Conservation (phyloP, 495 filamentous ascomycete species). For the Penicillium diatomitis region DNA sequence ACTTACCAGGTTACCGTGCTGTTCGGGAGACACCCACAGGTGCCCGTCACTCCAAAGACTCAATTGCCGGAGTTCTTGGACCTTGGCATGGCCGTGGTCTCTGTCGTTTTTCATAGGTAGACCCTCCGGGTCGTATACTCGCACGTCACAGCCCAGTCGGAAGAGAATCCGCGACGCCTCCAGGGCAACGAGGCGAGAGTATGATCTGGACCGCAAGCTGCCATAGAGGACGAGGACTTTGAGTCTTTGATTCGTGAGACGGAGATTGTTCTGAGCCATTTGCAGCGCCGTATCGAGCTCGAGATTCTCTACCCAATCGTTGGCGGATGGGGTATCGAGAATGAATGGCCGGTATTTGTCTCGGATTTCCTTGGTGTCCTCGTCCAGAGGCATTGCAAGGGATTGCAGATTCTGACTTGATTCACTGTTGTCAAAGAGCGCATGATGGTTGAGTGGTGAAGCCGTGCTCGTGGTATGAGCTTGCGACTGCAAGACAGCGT, state of each 20-base stretch:
- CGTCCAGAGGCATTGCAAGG: slow-evolving; percentile 31
- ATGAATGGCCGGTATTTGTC: slow-evolving; percentile 53
- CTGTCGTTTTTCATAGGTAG: slow-evolving; percentile 57
- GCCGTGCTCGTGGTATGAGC: too few species aligned
- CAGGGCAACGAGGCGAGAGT: slow-evolving; percentile 50
- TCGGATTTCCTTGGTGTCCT: slow-evolving; percentile 42
- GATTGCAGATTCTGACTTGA: neutral
- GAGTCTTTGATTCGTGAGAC: slow-evolving; percentile 34
- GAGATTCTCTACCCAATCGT: slow-evolving; percentile 48
- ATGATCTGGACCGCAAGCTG: slow-evolving; percentile 51
- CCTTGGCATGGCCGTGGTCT: slow-evolving; percentile 49
- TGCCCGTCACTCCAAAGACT: slow-evolving; percentile 63
- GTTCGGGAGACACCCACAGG: slow-evolving; percentile 60
- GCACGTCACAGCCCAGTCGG: slow-evolving; percentile 59
- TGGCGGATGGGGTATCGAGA: slow-evolving; percentile 13
- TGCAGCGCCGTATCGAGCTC: slow-evolving; percentile 47
- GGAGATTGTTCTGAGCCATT: slow-evolving; percentile 41
- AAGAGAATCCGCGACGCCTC: slow-evolving; percentile 56
- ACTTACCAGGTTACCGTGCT: slow-evolving; percentile 58
- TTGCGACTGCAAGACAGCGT: too few species aligned
- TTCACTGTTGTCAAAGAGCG: neutral
- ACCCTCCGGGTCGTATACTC: slow-evolving; percentile 51
- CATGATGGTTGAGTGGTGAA: neutral
- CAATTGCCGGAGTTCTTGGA: slow-evolving; percentile 56
- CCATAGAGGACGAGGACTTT: slow-evolving; percentile 58